Conservation (phyloP, 495 filamentous ascomycete species). For the Hypoxylon intermedium region DNA sequence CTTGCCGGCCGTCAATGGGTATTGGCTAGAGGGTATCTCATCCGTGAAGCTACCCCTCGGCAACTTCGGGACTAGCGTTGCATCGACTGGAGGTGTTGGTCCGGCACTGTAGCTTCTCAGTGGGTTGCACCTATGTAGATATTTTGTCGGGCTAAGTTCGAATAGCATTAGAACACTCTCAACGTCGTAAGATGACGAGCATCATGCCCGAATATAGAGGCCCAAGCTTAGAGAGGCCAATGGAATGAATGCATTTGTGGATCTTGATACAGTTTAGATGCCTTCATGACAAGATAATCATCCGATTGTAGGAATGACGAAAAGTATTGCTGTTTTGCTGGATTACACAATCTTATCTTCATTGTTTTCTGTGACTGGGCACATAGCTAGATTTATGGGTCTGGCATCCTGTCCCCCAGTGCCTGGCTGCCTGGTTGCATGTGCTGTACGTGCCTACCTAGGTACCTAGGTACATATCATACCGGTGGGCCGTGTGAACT, state of each 20-base stretch:
- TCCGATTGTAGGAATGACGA: constrained; percentile 27
- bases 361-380: too few relatives aligned
- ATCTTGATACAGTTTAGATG: constrained; percentile 9
- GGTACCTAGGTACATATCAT: background rate
- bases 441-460: too few relatives aligned
- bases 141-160: too few relatives aligned
- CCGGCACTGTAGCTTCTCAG: constrained; percentile 29
- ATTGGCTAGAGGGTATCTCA: constrained; percentile 15
- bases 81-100: constrained; percentile 36
- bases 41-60: constrained; percentile 19
- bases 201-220: background rate
- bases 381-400: too few relatives aligned
- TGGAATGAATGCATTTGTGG: background rate
- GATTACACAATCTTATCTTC: constrained; percentile 31
- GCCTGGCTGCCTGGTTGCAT: too few relatives aligned
- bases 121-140: too few relatives aligned
- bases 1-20: background rate
- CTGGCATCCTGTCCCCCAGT: too few relatives aligned
- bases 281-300: constrained; percentile 26
- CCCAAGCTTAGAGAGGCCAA: background rate
- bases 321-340: too few relatives aligned
- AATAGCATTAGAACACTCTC: constrained; percentile 14
- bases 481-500: background rate
- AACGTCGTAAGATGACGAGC: constrained; percentile 3
- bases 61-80: constrained; percentile 26